phyloP scores from a whole-genome alignment of 768 basidiomycete genomes.

The Collybiopsis luxurians region DNA sequence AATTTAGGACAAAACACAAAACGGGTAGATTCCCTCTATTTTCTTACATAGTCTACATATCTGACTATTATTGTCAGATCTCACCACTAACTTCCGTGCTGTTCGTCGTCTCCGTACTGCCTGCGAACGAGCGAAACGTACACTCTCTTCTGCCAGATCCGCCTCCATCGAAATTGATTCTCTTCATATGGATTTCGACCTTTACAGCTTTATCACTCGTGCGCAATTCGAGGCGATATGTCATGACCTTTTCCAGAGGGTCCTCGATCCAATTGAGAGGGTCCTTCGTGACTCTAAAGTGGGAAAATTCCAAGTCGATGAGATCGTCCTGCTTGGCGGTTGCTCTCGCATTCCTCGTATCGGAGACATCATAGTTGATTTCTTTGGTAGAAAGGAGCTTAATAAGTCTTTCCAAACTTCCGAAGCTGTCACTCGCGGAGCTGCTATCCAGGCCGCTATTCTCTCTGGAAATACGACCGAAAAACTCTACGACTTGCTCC shows the following conservation, averaged over 20 bases:
- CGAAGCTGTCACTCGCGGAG: conserved; percentile 98
- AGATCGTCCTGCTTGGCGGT: conserved; percentile 97
- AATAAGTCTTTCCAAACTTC: conserved; percentile 99
- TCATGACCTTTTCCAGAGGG: conserved; percentile 77
- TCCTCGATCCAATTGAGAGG: conserved; percentile 96
- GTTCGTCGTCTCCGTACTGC: conserved; percentile 99
- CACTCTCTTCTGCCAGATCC: conserved; percentile 89
- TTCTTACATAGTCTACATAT: conserved; percentile 33
- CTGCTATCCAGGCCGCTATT: conserved; percentile 97
- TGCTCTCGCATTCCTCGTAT: conserved; percentile 99
- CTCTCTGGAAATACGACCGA: conserved; percentile 91
- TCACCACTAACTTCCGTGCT: conserved; percentile 88
- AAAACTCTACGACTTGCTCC: conserved; percentile 75
- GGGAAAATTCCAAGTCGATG: conserved; percentile 89
- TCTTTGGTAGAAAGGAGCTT: conserved; percentile 94
- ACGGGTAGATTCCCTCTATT: conserved; percentile 31
- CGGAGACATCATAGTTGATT: conserved; percentile 84
- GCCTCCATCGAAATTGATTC: conserved; percentile 98
- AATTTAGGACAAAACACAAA: conserved; percentile 66
- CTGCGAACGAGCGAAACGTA: conserved; percentile 99
- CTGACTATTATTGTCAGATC: conserved; percentile 35
- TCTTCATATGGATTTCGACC: conserved; percentile 93
- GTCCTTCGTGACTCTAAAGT: conserved; percentile 91
- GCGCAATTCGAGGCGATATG: conserved; percentile 91
- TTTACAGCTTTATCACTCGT: conserved; percentile 98